Evolutionary conservation across 1,139 yeast species (phyloP).

Genomic region (Casaregolazyma lundiana): DNA sequence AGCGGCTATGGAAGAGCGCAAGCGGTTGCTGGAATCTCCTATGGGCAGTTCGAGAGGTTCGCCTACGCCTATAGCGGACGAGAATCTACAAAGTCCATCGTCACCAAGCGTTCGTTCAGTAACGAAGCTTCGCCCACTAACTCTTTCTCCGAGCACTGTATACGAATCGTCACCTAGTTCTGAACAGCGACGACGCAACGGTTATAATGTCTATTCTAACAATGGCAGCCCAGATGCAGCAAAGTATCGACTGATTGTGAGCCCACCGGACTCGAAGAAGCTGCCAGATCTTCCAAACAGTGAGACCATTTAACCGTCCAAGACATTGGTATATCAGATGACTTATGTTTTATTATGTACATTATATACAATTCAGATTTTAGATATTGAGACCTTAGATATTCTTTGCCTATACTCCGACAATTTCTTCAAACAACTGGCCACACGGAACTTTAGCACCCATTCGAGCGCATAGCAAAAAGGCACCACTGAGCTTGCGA

Average conservation of each 20-base stretch:
- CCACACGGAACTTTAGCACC: conserved; percentile 81
- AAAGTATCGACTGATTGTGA: not conserved
- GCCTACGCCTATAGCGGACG: not conserved
- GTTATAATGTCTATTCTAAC: not conserved
- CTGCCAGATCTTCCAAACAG: not conserved
- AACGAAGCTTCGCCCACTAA: conserved; percentile 23
- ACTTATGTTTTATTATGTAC: not conserved
- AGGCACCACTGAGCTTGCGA: conserved; percentile 92
- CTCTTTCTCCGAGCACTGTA: conserved; percentile 17
- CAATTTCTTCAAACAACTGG: conserved; percentile 66
- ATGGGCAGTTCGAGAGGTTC: not conserved
- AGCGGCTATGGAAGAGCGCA: conserved; percentile 30
- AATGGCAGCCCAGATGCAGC: not conserved
- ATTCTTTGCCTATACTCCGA: no score
- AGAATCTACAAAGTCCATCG: conserved; percentile 7
- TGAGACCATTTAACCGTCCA: no score
- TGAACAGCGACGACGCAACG: not conserved
- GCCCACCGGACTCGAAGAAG: not conserved
- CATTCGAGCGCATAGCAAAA: conserved; percentile 80
- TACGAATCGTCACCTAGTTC: conserved; percentile 1
- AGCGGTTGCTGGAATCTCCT: conserved; percentile 23
- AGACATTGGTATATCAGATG: no score
- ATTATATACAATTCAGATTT: no score
- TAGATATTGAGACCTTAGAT: not conserved
- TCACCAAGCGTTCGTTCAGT: conserved; percentile 20